phyloP scores from a whole-genome alignment of 768 basidiomycete genomes.

The Pulveroboletus sp. region DNA sequence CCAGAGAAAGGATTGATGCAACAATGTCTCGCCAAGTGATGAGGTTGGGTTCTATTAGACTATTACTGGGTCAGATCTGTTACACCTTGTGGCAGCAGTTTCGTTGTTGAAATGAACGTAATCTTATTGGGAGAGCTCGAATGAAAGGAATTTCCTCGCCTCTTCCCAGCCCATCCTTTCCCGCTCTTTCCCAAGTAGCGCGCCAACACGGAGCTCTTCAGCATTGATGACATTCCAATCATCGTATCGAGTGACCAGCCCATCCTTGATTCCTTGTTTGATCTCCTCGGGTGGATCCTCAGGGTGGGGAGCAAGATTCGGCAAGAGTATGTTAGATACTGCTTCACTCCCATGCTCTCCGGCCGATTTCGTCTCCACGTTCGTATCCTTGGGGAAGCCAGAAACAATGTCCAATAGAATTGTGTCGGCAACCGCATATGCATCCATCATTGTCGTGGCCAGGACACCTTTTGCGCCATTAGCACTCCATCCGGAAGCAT shows the following conservation, averaged over 20 bases:
- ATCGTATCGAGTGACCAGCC: constrained; percentile 55
- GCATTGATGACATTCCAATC: constrained; percentile 76
- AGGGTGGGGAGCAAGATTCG: constrained; percentile 37
- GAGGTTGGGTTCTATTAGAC: not conserved
- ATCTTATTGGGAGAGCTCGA: constrained; percentile 6
- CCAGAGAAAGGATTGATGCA: constrained; percentile 17
- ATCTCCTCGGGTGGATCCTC: constrained; percentile 52
- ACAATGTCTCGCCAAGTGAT: not conserved
- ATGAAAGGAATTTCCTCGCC: constrained; percentile 35
- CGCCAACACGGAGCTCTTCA: constrained; percentile 67
- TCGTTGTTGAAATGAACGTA: constrained; percentile 4
- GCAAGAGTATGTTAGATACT: constrained; percentile 14
- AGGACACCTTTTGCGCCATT: constrained; percentile 90
- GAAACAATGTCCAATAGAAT: constrained; percentile 59
- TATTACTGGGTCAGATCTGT: constrained; percentile 11
- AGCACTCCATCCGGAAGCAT: constrained; percentile 93
- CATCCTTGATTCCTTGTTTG: constrained; percentile 37
- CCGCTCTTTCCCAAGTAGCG: constrained; percentile 60
- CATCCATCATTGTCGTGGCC: constrained; percentile 90
- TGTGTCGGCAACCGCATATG: constrained; percentile 73
- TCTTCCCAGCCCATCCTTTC: constrained; percentile 76
- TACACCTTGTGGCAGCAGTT: constrained; percentile 3
- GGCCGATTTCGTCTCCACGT: constrained; percentile 7
- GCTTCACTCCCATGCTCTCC: constrained; percentile 5
- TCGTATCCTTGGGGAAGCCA: constrained; percentile 11